These are phyloP conservation scores for Tricholoma terreum DNA, from an alignment of 768 basidiomycete species.

Conservation along the genomic window DNA sequence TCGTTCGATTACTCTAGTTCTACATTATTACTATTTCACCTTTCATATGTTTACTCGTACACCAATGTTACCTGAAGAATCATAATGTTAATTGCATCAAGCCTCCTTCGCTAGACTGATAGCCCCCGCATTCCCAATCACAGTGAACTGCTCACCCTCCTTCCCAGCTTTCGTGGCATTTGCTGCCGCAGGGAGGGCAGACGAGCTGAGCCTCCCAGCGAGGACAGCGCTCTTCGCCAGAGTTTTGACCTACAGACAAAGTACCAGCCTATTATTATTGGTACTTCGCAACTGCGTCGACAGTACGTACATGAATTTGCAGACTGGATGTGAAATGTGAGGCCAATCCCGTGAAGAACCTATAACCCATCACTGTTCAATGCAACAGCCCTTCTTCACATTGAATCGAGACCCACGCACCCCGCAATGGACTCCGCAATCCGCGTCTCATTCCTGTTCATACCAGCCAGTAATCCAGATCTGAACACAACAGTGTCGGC, in stretches of 20 bases:
- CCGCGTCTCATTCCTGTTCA: conserved; percentile 40
- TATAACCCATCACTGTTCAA: conserved; percentile 14
- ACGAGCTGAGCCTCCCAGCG: conserved; percentile 55
- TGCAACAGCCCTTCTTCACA: no score
- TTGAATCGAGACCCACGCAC: conserved; percentile 31
- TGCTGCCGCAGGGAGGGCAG: conserved; percentile 41
- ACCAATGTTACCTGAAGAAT: not conserved
- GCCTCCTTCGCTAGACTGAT: conserved; percentile 30
- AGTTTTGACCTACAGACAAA: conserved; percentile 38
- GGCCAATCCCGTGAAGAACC: conserved; percentile 33
- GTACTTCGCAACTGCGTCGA: not conserved
- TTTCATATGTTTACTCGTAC: not conserved
- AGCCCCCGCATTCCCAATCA: conserved; percentile 54
- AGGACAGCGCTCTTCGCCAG: conserved; percentile 53
- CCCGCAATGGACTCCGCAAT: conserved; percentile 38
- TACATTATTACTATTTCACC: no score
- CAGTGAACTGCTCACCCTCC: conserved; percentile 43
- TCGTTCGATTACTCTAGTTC: no score
- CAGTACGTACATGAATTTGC: conserved; percentile 44
- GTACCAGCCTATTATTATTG: not conserved
- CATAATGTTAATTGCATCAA: not conserved
- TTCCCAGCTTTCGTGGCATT: conserved; percentile 39
- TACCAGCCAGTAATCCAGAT: conserved; percentile 51
- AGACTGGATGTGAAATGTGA: conserved; percentile 36
- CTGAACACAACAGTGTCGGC: conserved; percentile 68